Conservation (phyloP, 2,329 filamentous ascomycete genomes). For the Tolypocladium amazonense region DNA sequence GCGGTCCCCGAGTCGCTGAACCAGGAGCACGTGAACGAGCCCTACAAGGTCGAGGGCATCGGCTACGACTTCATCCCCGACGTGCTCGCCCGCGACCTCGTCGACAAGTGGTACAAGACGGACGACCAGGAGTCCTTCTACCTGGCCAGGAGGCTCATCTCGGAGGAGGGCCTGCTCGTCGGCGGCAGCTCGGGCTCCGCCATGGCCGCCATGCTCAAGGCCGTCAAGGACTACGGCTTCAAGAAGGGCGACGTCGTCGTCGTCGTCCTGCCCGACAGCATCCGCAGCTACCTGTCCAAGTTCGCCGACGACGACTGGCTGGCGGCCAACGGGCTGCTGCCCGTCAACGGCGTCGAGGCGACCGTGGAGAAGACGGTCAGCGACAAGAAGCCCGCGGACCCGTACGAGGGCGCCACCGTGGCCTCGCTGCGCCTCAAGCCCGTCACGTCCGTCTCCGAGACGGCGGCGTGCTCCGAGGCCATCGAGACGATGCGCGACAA, state of each 20-base stretch:
- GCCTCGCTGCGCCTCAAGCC: constrained; percentile 81
- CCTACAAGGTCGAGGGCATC: constrained; percentile 97
- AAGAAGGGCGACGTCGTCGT: constrained; percentile 80
- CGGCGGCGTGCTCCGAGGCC: constrained; percentile 68
- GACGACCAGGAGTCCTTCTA: constrained; percentile 85
- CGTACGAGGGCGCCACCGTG: constrained; percentile 71
- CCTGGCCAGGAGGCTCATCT: constrained; percentile 80
- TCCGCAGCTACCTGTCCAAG: constrained; percentile 94
- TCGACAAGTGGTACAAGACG: constrained; percentile 98
- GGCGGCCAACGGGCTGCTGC: constrained; percentile 85
- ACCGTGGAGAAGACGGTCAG: constrained; percentile 25
- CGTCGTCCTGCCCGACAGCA: constrained; percentile 88
- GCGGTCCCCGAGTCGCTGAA: constrained; percentile 75
- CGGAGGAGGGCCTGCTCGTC: constrained; percentile 87
- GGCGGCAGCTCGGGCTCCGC: constrained; percentile 92
- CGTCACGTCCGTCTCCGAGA: constrained; percentile 70
- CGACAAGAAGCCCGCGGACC: constrained; percentile 41
- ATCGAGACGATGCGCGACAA: constrained; percentile 98
- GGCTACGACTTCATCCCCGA: constrained; percentile 98
- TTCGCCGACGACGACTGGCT: constrained; percentile 99
- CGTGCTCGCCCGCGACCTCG: constrained; percentile 67
- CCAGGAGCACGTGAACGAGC: constrained; percentile 65
- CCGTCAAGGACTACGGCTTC: constrained; percentile 65
- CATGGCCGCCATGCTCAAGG: constrained; percentile 69
- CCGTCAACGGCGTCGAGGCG: constrained; percentile 42